Evolutionary conservation across 345 rosid genomes (phyloP).

Genomic region (Salix caprea): DNA sequence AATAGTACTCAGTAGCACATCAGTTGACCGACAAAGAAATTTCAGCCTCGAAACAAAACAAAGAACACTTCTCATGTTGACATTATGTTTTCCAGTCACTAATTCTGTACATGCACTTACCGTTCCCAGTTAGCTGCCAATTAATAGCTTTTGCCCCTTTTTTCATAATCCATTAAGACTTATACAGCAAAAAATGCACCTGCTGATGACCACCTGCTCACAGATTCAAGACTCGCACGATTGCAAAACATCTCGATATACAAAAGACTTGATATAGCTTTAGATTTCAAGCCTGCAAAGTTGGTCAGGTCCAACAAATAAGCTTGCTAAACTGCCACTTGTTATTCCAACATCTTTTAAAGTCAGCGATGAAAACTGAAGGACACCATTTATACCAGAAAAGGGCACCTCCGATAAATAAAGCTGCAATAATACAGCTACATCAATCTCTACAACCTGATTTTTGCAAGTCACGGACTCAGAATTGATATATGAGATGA

Average conservation of each 20-base stretch:
- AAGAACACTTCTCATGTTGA: background rate
- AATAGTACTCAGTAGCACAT: constrained; percentile 1
- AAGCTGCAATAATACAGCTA: constrained; percentile 47
- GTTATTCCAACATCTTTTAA: constrained; percentile 67
- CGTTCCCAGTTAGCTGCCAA: constrained; percentile 65
- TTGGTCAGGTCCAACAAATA: constrained; percentile 58
- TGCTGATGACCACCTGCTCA: constrained; percentile 20
- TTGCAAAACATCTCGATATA: background rate
- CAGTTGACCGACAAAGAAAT: background rate
- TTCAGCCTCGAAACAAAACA: background rate
- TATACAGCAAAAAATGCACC: constrained; percentile 64
- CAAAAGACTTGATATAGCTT: background rate
- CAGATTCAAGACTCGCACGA: constrained; percentile 4
- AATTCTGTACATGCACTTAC: constrained; percentile 2
- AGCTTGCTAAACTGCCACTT: constrained; percentile 54
- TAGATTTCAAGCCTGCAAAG: constrained; percentile 51
- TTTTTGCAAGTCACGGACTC: background rate
- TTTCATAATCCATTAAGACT: constrained; percentile 50
- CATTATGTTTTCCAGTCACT: background rate
- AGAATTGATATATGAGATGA: background rate
- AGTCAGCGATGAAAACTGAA: too few relatives aligned
- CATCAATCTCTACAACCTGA: background rate
- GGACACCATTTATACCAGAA: constrained; percentile 10
- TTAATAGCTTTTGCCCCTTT: constrained; percentile 64
- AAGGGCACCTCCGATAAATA: constrained; percentile 62